phyloP scores from a whole-genome alignment of 176 grass and related monocot genomes.

The Otatea glauca region DNA sequence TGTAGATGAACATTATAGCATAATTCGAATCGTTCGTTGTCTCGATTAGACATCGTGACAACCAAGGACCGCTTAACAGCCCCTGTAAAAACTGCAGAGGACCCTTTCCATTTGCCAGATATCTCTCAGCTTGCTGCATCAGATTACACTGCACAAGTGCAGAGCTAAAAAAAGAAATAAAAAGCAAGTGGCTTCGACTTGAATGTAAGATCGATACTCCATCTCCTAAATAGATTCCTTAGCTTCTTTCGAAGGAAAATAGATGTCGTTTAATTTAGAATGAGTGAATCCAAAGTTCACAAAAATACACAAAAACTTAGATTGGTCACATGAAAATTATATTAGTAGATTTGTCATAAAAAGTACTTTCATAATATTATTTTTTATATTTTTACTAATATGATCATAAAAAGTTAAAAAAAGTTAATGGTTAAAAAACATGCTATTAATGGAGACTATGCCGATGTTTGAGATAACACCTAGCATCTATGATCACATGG shows the following conservation, averaged over 20 bases:
- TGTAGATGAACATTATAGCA: too few relatives aligned
- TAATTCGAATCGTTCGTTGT: too few relatives aligned
- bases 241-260: background rate
- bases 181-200: background rate
- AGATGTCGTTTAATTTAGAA: background rate
- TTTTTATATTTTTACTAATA: background rate
- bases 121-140: constrained; percentile 17
- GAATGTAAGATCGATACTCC: background rate
- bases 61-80: too few relatives aligned
- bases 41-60: too few relatives aligned
- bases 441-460: background rate
- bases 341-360: background rate
- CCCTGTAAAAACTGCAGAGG: too few relatives aligned
- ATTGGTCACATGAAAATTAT: background rate
- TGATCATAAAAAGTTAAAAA: background rate
- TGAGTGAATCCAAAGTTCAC: background rate
- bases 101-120: constrained; percentile 13
- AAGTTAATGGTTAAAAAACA: background rate
- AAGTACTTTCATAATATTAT: background rate
- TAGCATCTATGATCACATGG: background rate
- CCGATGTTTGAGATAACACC: background rate
- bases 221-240: background rate
- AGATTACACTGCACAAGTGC: constrained; percentile 9
- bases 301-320: background rate
- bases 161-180: background rate